phyloP scores from a whole-genome alignment of 1,139 yeast genomes.

The Magnusiomyces magnusii region DNA sequence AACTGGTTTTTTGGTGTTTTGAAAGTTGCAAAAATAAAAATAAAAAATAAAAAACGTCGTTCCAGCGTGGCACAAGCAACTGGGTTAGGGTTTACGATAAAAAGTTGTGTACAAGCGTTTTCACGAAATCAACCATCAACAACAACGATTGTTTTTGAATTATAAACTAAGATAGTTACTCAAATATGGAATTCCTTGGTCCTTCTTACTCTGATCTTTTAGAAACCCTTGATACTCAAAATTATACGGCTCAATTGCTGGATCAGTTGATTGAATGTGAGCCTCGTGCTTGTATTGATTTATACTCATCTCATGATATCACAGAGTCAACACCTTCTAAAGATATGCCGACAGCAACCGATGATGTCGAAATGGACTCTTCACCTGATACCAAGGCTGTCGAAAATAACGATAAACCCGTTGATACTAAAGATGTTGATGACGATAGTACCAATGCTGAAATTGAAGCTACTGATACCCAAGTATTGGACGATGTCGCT shows the following conservation, averaged over 20 bases:
- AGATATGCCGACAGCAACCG: background rate
- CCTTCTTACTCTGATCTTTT: background rate
- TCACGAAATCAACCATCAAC: background rate
- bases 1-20: background rate
- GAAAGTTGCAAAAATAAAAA: background rate
- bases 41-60: background rate
- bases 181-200: constrained; percentile 1
- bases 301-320: background rate
- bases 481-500: background rate
- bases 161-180: too few species aligned
- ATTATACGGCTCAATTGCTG: background rate
- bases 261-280: background rate
- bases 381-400: background rate
- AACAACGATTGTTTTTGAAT: background rate
- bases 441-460: background rate
- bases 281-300: constrained; percentile 1
- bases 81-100: background rate
- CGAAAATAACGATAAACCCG: background rate
- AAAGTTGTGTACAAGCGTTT: background rate
- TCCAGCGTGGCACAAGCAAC: background rate
- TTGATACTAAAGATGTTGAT: background rate
- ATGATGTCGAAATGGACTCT: background rate
- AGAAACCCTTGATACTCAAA: background rate
- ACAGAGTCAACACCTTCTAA: background rate
- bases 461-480: background rate